Conservation (phyloP, 1,284 basidiomycete genomes). For the Ceratobasidium sp. region DNA sequence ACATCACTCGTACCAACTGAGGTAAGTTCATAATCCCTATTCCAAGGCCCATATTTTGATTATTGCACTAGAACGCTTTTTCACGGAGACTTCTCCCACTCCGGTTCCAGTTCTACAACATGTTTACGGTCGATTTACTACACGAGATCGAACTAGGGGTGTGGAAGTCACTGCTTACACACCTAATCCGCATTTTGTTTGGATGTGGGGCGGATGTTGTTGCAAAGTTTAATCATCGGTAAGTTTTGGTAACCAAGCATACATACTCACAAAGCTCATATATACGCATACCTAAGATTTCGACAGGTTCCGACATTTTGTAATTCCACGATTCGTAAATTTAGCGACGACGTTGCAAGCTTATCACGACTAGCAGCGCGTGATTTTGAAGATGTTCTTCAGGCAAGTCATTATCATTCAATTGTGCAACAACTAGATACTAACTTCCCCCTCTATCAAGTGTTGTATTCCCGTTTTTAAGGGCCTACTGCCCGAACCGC, state of each 20-base stretch:
- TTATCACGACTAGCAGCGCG: slow-evolving; percentile 40
- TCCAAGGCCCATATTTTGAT: too few relatives aligned
- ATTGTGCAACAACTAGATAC: too few relatives aligned
- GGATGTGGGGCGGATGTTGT: slow-evolving; percentile 20
- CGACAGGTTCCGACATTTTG: slow-evolving; percentile 40
- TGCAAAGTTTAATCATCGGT: slow-evolving; percentile 28
- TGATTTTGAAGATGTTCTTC: slow-evolving; percentile 37
- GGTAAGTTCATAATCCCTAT: too few relatives aligned
- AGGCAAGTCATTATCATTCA: too few relatives aligned
- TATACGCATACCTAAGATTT: background rate
- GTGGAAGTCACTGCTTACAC: slow-evolving; percentile 47
- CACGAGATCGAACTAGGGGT: slow-evolving; percentile 49
- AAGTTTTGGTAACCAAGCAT: too few relatives aligned
- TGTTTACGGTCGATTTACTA: slow-evolving; percentile 46
- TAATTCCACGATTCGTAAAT: slow-evolving; percentile 37
- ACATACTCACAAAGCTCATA: background rate
- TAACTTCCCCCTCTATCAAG: slow-evolving; percentile 41
- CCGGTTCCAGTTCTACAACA: slow-evolving; percentile 32
- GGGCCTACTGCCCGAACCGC: slow-evolving; percentile 47
- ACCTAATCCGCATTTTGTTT: slow-evolving; percentile 51
- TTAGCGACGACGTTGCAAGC: slow-evolving; percentile 39
- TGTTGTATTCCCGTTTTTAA: slow-evolving; percentile 52
- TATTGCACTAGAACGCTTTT: slow-evolving; percentile 46
- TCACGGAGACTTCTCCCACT: slow-evolving; percentile 16
- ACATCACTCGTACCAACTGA: slow-evolving; percentile 36